Conservation (phyloP, 2,329 filamentous ascomycete genomes). For the Ceratocystis alfenasii region DNA sequence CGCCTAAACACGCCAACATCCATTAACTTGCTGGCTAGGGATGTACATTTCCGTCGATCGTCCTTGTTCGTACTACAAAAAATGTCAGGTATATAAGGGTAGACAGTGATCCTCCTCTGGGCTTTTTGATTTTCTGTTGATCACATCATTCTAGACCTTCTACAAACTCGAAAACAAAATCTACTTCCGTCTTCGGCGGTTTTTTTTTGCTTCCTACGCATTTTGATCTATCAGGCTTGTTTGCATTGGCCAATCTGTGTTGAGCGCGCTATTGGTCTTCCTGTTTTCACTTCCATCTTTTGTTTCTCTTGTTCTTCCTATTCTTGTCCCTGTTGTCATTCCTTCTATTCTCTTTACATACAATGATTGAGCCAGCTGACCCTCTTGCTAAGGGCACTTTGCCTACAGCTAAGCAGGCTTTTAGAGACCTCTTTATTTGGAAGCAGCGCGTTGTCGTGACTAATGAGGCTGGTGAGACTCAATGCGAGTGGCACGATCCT, state of each 20-base stretch:
- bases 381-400: slow-evolving; percentile 53
- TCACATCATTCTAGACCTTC: slow-evolving; percentile 3
- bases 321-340: neutral
- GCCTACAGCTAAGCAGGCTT: slow-evolving; percentile 52
- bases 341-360: neutral
- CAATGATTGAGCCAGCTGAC: slow-evolving; percentile 43
- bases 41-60: slow-evolving; percentile 9
- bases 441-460: slow-evolving; percentile 58
- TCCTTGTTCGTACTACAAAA: neutral
- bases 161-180: neutral
- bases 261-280: neutral
- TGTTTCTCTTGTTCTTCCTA: slow-evolving; percentile 17
- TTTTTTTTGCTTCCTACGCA: neutral
- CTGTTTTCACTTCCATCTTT: neutral
- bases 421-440: slow-evolving; percentile 57
- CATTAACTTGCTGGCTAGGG: neutral
- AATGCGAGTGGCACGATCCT: slow-evolving; percentile 56
- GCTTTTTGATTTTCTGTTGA: slow-evolving; percentile 2
- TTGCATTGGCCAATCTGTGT: neutral
- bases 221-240: neutral
- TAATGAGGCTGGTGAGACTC: slow-evolving; percentile 52
- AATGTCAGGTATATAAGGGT: neutral
- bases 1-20: neutral
- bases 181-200: neutral
- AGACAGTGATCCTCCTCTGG: neutral